These are phyloP conservation scores for Linnemannia exigua DNA, from an alignment of 192 early-diverging fungal genomes.

Conservation along the genomic window DNA sequence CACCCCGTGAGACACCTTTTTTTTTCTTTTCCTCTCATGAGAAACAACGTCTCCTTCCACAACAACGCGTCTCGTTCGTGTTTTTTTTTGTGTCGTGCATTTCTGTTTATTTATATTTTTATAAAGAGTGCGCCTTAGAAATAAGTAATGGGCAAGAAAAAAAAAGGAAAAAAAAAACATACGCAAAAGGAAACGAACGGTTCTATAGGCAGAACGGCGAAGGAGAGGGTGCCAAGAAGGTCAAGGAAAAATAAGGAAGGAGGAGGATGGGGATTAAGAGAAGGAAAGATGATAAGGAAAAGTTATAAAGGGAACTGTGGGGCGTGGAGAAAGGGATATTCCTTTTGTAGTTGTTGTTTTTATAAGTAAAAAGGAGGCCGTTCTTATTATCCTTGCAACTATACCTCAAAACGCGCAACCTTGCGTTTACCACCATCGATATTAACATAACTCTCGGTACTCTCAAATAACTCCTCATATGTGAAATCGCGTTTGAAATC, in stretches of 20 bases:
- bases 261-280: not conserved
- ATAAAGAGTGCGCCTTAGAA: not conserved
- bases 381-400: not conserved
- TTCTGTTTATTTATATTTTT: not conserved
- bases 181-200: not conserved
- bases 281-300: not conserved
- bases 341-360: not conserved
- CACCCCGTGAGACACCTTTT: not conserved
- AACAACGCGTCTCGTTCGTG: too few species aligned
- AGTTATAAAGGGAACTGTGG: not conserved
- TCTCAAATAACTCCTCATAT: conserved; percentile 48
- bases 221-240: not conserved
- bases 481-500: conserved; percentile 45
- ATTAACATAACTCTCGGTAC: conserved; percentile 21
- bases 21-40: not conserved
- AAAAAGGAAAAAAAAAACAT: not conserved
- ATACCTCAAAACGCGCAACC: conserved; percentile 37
- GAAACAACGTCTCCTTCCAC: too few species aligned
- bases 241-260: not conserved
- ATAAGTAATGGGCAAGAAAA: not conserved
- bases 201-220: not conserved
- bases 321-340: not conserved
- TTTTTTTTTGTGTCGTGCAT: too few species aligned
- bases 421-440: conserved; percentile 38
- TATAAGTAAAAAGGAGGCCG: too few species aligned